These are phyloP conservation scores for Penicillium sclerotiorum DNA, from an alignment of 2,329 filamentous ascomycete genomes.

Conservation along the genomic window DNA sequence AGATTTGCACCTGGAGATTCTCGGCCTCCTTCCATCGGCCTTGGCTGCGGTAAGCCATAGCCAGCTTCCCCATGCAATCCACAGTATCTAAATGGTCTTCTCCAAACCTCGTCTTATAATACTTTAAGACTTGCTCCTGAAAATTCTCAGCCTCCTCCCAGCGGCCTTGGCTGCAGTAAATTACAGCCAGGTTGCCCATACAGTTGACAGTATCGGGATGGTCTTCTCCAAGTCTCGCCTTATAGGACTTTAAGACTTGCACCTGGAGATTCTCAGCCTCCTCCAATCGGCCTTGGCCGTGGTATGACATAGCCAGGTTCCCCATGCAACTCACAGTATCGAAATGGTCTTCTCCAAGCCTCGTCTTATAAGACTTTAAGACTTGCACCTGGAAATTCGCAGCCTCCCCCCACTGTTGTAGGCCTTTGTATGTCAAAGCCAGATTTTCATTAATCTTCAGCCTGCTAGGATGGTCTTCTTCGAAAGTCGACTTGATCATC, in stretches of 20 bases:
- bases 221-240: background rate
- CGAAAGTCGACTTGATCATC: no score
- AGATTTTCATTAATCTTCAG: background rate
- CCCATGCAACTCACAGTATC: background rate
- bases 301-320: background rate
- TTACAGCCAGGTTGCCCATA: background rate
- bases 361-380: background rate
- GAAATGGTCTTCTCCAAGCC: background rate
- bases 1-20: background rate
- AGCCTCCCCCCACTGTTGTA: background rate
- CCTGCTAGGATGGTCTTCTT: no score
- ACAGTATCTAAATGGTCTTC: background rate
- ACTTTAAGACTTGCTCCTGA: background rate
- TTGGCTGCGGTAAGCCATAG: background rate
- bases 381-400: background rate
- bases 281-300: background rate
- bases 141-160: background rate
- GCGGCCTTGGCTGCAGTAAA: background rate
- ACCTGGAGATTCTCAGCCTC: background rate
- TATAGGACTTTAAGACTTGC: background rate
- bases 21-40: background rate
- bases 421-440: no score
- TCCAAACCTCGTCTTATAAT: background rate
- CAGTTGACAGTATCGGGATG: background rate
- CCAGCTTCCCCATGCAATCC: background rate